These are phyloP conservation scores for Fusarium liriodendri DNA, from an alignment of 2,329 filamentous ascomycete species.

Conservation along the genomic window DNA sequence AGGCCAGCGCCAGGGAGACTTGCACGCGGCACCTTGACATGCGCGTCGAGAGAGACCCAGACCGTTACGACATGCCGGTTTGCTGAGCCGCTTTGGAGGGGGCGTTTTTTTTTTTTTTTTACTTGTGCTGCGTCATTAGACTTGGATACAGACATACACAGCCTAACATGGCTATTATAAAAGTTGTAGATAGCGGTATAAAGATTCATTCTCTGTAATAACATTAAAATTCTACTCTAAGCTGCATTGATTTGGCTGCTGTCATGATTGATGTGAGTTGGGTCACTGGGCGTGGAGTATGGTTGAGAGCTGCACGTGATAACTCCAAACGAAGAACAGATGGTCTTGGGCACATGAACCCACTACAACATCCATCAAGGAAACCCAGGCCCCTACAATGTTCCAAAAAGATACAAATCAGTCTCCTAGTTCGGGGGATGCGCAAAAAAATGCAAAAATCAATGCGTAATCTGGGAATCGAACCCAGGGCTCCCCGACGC, in stretches of 20 bases:
- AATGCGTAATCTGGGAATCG: not conserved
- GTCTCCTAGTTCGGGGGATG: not conserved
- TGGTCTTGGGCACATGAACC: not conserved
- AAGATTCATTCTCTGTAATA: constrained; percentile 6
- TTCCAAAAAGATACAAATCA: not conserved
- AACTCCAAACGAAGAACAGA: not conserved
- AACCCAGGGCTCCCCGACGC: not conserved
- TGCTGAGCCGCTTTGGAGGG: constrained; percentile 18
- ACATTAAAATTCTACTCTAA: not conserved
- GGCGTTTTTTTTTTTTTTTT: constrained; percentile 26
- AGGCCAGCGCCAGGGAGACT: constrained; percentile 16
- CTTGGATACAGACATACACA: constrained; percentile 35
- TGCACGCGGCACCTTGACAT: constrained; percentile 18
- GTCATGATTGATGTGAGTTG: not conserved
- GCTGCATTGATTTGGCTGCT: not conserved
- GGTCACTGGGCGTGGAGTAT: not conserved
- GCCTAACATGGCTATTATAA: constrained; percentile 8
- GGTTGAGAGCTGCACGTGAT: not conserved
- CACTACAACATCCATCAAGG: not conserved
- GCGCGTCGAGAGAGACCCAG: constrained; percentile 13
- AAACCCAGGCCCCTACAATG: not conserved
- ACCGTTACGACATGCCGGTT: constrained; percentile 23
- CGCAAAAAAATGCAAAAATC: not conserved
- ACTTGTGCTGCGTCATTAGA: constrained; percentile 17
- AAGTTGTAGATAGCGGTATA: constrained; percentile 26